These are phyloP conservation scores for Senecio squalidus DNA, from an alignment of 140 eudicot genomes.

Conservation along the genomic window DNA sequence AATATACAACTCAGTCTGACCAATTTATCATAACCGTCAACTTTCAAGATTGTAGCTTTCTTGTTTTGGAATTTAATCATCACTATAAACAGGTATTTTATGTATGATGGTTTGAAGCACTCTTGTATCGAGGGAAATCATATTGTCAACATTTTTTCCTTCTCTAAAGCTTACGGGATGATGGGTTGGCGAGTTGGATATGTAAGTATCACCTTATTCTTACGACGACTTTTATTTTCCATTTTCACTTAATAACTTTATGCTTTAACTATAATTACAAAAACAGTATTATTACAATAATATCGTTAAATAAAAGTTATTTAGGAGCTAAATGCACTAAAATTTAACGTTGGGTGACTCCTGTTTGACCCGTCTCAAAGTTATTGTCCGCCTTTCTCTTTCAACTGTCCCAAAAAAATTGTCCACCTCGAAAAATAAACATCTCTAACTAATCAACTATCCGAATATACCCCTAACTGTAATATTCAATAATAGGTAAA, in stretches of 20 bases:
- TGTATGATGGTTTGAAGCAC: constrained; percentile 97
- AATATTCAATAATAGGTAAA: no score
- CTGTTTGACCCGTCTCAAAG: no score
- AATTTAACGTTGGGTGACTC: no score
- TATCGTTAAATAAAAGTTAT: neutral
- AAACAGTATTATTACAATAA: neutral
- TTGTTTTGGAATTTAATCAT: constrained; percentile 8
- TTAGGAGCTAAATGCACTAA: neutral
- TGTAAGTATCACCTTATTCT: constrained; percentile 50
- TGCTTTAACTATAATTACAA: neutral
- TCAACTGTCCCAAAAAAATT: no score
- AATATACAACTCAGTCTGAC: neutral
- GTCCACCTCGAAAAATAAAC: no score
- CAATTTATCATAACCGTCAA: neutral
- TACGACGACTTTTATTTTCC: no score
- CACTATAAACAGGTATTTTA: constrained; percentile 64
- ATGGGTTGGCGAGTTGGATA: constrained; percentile 99
- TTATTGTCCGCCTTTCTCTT: no score
- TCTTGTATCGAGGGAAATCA: constrained; percentile 80
- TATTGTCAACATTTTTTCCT: constrained; percentile 87
- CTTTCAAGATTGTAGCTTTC: neutral
- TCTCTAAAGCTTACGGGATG: constrained; percentile 99
- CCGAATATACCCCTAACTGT: no score
- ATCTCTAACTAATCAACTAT: no score
- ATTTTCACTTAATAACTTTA: no score